Base-by-base conservation (phyloP, 2,329 filamentous ascomycete genomes). In the Xylaria multiplex region DNA sequence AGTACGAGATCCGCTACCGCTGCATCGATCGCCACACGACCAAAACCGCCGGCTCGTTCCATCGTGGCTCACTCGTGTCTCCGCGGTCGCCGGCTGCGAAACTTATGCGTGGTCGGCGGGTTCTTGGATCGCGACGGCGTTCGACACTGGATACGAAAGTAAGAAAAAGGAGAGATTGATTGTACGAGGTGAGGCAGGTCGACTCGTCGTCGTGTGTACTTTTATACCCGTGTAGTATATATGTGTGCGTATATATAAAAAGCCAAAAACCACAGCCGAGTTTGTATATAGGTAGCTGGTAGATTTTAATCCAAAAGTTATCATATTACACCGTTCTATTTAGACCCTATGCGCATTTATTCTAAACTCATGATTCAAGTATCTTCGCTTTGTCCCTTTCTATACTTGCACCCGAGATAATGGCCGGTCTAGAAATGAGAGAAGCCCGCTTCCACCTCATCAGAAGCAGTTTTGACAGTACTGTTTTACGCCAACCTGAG, bases 1-100 rank as follows among this genome's bases (percentile, higher is more conserved):
- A 78, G 56, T 87, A 81, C 61, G 81, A 86, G 67, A 76, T 83
- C 2, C 77, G 84, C 58, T 88, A 86, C 67, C 82, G 81, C 64
- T 82, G 82, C 66, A 79, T 85, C 0, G 85, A 87, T 64, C 71
- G 73, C 7, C 72, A 72, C 0, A 71, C 84, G 16, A 70, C 85
- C 19, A 74, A 68, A 16, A 61, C 53, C 13, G 71, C 72, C 1
- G 73, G 71, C 24, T 62, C 62, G n/a, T 64, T 59, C 11, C 6
- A 40, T 6, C 48, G 58, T 4, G 46, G 64, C 3, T 37, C 57
- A 2, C 62, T 65, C 24, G 46, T 55, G 8, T 32, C 65, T 3
- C 22, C 27, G 24, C 35, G 30, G 49, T 3, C 35, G 37, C n/a
- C 27, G 16, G 49, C 16, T 22, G 16, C 30, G 30, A 14, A 11